phyloP scores from a whole-genome alignment of 495 filamentous ascomycete species.

The Talaromyces adpressus region DNA sequence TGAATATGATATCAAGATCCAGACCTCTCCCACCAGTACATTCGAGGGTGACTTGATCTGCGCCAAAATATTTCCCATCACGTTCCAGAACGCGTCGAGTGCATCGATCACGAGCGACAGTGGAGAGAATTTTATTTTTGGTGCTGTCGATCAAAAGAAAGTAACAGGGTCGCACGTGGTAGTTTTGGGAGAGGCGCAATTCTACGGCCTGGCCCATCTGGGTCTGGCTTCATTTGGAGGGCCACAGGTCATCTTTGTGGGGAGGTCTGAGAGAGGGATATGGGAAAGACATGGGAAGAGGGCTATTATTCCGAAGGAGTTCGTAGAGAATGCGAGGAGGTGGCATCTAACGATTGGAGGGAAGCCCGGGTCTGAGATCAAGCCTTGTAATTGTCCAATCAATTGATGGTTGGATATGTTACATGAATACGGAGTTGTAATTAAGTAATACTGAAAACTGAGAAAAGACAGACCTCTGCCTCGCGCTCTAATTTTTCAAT shows the following conservation, averaged over 20 bases:
- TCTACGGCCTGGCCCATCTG: slow-evolving; percentile 1
- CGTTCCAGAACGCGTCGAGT: neutral
- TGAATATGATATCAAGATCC: slow-evolving; percentile 6
- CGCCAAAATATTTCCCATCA: slow-evolving; percentile 4
- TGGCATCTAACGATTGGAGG: slow-evolving; percentile 7
- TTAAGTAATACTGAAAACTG: neutral
- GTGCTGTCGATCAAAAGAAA: neutral
- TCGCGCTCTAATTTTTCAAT: too few relatives aligned
- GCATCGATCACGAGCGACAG: neutral
- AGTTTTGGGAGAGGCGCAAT: slow-evolving; percentile 2
- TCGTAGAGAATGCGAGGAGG: neutral
- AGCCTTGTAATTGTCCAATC: slow-evolving; percentile 1
- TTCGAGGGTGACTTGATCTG: slow-evolving; percentile 3
- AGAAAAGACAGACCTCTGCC: neutral
- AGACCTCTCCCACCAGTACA: neutral
- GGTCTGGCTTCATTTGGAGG: neutral
- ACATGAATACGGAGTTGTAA: neutral
- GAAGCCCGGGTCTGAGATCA: neutral
- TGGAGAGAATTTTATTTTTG: neutral
- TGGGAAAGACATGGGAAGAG: slow-evolving; percentile 5
- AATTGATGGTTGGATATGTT: too few relatives aligned
- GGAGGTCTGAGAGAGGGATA: neutral
- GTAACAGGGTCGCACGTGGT: slow-evolving; percentile 1
- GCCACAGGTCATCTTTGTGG: slow-evolving; percentile 3
- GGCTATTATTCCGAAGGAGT: neutral